phyloP scores from a whole-genome alignment of 306 rosid species.

The Medicago lupulina region DNA sequence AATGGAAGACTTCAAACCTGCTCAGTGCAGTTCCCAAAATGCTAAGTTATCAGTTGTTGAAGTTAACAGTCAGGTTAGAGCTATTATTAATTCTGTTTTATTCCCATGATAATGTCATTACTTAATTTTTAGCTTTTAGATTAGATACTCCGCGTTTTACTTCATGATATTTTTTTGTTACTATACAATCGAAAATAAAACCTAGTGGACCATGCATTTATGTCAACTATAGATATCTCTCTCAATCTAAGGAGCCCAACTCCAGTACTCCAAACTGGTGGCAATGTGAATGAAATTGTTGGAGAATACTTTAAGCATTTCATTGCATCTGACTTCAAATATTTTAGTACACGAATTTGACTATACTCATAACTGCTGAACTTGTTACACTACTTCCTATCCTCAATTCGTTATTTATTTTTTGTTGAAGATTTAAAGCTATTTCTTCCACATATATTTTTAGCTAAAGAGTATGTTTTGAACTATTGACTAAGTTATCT shows the following conservation, averaged over 20 bases:
- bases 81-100: slow-evolving; percentile 16
- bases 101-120: background rate
- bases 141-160: background rate
- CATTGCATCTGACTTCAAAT: too few species aligned
- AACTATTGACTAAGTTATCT: background rate
- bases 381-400: background rate
- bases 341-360: too few species aligned
- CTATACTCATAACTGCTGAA: background rate
- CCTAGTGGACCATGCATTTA: background rate
- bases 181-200: background rate
- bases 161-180: background rate
- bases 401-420: too few species aligned
- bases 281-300: background rate
- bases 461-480: background rate
- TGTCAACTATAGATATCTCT: background rate
- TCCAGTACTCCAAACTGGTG: too few species aligned
- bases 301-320: too few species aligned
- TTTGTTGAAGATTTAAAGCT: background rate
- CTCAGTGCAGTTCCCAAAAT: slow-evolving; percentile 48
- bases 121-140: background rate
- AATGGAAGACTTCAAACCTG: slow-evolving; percentile 46
- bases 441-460: background rate
- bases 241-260: background rate
- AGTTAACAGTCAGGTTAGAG: slow-evolving; percentile 62
- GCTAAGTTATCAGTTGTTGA: slow-evolving; percentile 44